Evolutionary conservation across 768 basidiomycete species (phyloP).

Genomic region (Suillus alpinus): DNA sequence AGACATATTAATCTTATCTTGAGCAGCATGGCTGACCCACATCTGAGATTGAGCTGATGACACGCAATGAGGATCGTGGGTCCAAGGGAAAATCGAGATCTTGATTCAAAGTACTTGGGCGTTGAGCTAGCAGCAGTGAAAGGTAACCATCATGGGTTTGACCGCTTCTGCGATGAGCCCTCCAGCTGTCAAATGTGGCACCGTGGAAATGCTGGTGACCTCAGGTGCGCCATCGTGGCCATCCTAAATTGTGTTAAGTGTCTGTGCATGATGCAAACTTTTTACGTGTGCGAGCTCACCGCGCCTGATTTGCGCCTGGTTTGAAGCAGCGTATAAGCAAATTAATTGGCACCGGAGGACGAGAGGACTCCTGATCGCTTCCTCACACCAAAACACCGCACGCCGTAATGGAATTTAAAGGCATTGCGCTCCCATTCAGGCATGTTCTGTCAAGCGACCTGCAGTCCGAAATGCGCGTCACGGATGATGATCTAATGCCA

Average conservation of each 20-base stretch:
- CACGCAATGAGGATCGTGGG: conserved; percentile 21
- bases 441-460: conserved; percentile 2
- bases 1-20: conserved; percentile 18
- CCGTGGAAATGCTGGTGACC: neutral
- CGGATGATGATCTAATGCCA: neutral
- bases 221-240: conserved; percentile 1
- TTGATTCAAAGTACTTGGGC: neutral
- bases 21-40: conserved; percentile 20
- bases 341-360: conserved; percentile 2
- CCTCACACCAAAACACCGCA: neutral
- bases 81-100: conserved; percentile 9
- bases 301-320: neutral
- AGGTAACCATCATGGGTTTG: neutral
- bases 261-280: neutral
- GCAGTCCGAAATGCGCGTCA: neutral
- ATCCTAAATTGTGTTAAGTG: neutral
- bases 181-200: neutral
- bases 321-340: neutral
- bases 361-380: neutral
- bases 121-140: neutral
- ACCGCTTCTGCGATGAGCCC: neutral
- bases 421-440: neutral
- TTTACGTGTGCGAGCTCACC: neutral
- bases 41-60: conserved; percentile 12
- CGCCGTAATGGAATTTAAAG: neutral